Percentiles rank a stretch among this genome's conserved stretches.
These are phyloP conservation scores for Trichophyton equinum DNA, from an alignment of 2,329 filamentous ascomycete species.

Conservation along the genomic window DNA sequence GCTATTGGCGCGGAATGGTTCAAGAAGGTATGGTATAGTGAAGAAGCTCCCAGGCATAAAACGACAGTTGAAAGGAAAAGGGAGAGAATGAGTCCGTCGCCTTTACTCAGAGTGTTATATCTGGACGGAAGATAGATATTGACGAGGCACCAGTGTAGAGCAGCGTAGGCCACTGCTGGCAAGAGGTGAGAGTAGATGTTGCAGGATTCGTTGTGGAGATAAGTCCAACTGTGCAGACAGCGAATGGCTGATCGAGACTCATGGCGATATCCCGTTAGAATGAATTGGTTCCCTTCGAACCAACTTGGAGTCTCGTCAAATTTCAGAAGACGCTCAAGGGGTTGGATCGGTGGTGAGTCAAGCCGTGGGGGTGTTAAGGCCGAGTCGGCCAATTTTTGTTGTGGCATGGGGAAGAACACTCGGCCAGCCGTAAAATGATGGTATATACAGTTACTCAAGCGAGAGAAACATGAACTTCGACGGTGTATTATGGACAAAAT, in stretches of 20 bases:
- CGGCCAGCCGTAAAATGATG: background rate
- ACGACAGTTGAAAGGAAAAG: constrained; percentile 18
- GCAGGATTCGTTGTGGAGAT: constrained; percentile 34
- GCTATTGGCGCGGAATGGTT: constrained; percentile 22
- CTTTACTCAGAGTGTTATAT: background rate
- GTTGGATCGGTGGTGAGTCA: background rate
- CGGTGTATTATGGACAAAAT: background rate
- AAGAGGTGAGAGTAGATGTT: constrained; percentile 38
- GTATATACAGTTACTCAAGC: too few relatives aligned
- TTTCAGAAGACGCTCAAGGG: background rate
- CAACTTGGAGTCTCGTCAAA: constrained; percentile 29
- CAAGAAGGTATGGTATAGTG: constrained; percentile 24
- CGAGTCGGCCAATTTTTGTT: background rate
- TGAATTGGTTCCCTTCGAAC: constrained; percentile 33
- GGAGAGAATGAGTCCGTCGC: constrained; percentile 14
- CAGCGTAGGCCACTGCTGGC: constrained; percentile 27
- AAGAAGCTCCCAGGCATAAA: constrained; percentile 24
- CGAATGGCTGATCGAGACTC: constrained; percentile 25
- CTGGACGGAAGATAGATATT: background rate
- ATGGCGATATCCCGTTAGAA: constrained; percentile 34
- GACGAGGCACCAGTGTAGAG: background rate
- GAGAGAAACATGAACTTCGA: background rate
- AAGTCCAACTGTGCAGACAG: constrained; percentile 32
- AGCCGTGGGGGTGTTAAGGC: background rate
- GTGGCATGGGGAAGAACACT: background rate